Evolutionary conservation across 179 eudicot species (phyloP).

Genomic region (Patellifolia procumbens): DNA sequence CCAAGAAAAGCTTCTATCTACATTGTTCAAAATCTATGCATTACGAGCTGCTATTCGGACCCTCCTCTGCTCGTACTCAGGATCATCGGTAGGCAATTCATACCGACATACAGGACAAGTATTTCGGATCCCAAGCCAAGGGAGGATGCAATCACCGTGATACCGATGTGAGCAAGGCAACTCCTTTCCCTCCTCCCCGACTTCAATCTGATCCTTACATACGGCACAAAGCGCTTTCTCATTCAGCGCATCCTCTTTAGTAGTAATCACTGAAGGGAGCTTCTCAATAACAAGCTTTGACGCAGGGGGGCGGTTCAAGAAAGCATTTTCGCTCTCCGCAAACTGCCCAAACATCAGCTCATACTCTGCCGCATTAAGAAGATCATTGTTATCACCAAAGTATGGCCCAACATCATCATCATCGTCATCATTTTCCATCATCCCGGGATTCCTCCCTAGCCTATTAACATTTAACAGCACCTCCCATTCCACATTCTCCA

Average conservation of each 20-base stretch:
- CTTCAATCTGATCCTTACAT: slow-evolving; percentile 69
- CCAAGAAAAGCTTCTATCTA: slow-evolving; percentile 13
- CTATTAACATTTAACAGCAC: slow-evolving; percentile 40
- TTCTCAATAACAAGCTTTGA: slow-evolving; percentile 59
- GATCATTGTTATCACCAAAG: slow-evolving; percentile 44
- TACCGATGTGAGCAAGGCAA: slow-evolving; percentile 83
- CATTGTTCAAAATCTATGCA: slow-evolving; percentile 15
- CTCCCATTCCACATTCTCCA: slow-evolving; percentile 51
- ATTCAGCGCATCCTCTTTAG: slow-evolving; percentile 44
- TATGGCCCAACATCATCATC: slow-evolving; percentile 15
- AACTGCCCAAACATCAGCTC: slow-evolving; percentile 69
- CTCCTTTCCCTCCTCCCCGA: slow-evolving; percentile 54
- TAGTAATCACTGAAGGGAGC: slow-evolving; percentile 53
- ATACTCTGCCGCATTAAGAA: slow-evolving; percentile 41
- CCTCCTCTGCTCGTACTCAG: slow-evolving; percentile 73
- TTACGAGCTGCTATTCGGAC: slow-evolving; percentile 35
- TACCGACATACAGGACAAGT: slow-evolving; percentile 92
- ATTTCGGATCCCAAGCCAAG: slow-evolving; percentile 82
- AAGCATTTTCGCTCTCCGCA: slow-evolving; percentile 46
- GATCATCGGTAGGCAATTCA: slow-evolving; percentile 92
- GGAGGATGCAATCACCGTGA: slow-evolving; percentile 84
- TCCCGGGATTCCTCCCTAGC: slow-evolving; percentile 30
- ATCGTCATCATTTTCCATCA: slow-evolving; percentile 23
- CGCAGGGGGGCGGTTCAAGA: slow-evolving; percentile 79
- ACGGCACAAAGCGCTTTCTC: slow-evolving; percentile 71